Evolutionary conservation across 805 yeast genomes (phyloP).

Genomic region (Suhomyces tanzawaensis): DNA sequence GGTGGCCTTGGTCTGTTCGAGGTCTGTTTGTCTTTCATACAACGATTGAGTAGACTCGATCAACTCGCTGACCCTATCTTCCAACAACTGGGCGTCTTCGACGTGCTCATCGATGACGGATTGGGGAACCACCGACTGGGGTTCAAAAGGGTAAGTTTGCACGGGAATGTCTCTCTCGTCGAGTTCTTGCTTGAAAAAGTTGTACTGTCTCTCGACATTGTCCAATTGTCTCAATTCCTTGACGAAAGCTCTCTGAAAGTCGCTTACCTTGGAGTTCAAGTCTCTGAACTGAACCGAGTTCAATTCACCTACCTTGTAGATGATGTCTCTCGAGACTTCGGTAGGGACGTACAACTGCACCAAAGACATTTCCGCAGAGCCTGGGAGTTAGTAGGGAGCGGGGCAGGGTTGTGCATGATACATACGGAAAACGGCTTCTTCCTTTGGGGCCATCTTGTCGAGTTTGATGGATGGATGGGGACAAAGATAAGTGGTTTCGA

Average conservation of each 20-base stretch:
- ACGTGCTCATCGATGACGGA: constrained; percentile 71
- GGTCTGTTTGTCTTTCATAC: constrained; percentile 56
- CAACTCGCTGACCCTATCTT: constrained; percentile 70
- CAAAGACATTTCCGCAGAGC: constrained; percentile 97
- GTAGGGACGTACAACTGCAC: constrained; percentile 89
- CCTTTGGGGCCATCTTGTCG: constrained; percentile 29
- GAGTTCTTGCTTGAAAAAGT: constrained; percentile 46
- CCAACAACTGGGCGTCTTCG: constrained; percentile 62
- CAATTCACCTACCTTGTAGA: constrained; percentile 82
- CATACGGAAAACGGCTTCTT: constrained; percentile 49
- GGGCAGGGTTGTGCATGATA: constrained; percentile 9
- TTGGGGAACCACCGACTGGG: constrained; percentile 34
- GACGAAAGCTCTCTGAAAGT: constrained; percentile 89
- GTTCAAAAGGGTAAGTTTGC: constrained; percentile 34
- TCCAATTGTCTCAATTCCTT: constrained; percentile 81
- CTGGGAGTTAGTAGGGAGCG: constrained; percentile 17
- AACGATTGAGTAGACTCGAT: constrained; percentile 66
- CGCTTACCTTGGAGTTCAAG: constrained; percentile 67
- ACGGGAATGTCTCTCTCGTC: constrained; percentile 45
- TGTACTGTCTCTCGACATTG: constrained; percentile 79
- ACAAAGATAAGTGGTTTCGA: neutral
- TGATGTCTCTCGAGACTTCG: constrained; percentile 83
- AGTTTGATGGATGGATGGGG: neutral
- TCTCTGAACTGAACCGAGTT: constrained; percentile 89
- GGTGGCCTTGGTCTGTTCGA: constrained; percentile 66